phyloP scores from a whole-genome alignment of 176 grass and related monocot species.

The Saccharum spontaneum region DNA sequence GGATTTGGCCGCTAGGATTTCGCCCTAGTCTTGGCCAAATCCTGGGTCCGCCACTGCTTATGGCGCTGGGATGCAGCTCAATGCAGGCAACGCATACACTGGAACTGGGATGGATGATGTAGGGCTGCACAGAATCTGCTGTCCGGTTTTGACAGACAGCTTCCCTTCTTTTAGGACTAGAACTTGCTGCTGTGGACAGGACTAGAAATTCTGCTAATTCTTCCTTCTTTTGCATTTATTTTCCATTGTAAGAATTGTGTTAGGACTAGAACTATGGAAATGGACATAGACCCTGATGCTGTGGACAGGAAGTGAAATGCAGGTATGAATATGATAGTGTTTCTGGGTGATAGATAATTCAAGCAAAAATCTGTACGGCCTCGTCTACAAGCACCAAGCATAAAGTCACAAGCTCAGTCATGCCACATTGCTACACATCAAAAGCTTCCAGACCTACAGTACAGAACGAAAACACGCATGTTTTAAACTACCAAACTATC shows the following conservation, averaged over 20 bases:
- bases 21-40: too few relatives aligned
- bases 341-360: background rate
- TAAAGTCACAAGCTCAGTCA: constrained; percentile 20
- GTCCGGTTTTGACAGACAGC: background rate
- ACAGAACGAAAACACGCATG: background rate
- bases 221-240: background rate
- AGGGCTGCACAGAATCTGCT: constrained; percentile 26
- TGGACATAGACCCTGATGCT: constrained; percentile 21
- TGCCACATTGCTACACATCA: background rate
- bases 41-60: too few relatives aligned
- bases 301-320: background rate
- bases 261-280: constrained; percentile 3
- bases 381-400: constrained; percentile 1
- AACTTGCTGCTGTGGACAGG: too few relatives aligned
- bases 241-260: background rate
- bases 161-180: background rate
- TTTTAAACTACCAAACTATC: constrained; percentile 15
- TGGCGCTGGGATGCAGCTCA: constrained; percentile 45
- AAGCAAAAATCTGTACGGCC: background rate
- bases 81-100: constrained; percentile 51
- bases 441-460: background rate
- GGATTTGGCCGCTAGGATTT: too few relatives aligned
- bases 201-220: too few relatives aligned
- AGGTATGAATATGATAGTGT: background rate
- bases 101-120: constrained; percentile 74